Conservation (phyloP, 1,139 yeast genomes). For the Scheffersomyces parashehatae region DNA sequence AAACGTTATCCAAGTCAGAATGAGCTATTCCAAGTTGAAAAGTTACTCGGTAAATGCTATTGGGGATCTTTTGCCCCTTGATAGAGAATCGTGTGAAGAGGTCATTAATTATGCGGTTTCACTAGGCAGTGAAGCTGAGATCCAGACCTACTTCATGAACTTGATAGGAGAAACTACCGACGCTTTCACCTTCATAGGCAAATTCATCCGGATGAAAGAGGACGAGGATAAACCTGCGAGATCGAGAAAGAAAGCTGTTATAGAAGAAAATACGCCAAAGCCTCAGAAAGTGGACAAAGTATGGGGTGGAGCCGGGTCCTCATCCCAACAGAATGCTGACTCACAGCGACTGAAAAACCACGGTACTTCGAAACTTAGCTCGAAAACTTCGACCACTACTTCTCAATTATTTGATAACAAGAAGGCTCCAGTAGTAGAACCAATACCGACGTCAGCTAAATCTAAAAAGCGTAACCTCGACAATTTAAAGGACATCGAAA, state of each 20-base stretch:
- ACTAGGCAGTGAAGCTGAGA: constrained; percentile 41
- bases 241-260: background rate
- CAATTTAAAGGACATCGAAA: constrained; percentile 60
- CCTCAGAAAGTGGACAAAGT: background rate
- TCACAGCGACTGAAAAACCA: no score
- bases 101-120: constrained; percentile 50
- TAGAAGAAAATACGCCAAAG: background rate
- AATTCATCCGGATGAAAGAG: constrained; percentile 24
- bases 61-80: constrained; percentile 48
- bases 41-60: constrained; percentile 35
- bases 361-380: background rate
- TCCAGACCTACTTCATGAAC: constrained; percentile 50
- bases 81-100: constrained; percentile 23
- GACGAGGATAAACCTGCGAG: constrained; percentile 15
- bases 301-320: background rate
- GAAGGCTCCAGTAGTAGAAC: background rate
- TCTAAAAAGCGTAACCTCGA: constrained; percentile 42
- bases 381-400: constrained; percentile 26
- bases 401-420: constrained; percentile 37
- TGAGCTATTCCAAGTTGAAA: constrained; percentile 20
- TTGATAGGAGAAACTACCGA: constrained; percentile 55
- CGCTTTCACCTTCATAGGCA: constrained; percentile 38
- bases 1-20: background rate
- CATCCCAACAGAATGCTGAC: background rate
- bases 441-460: constrained; percentile 9